These are phyloP conservation scores for Lactarius trivialis DNA, from an alignment of 768 basidiomycete genomes.

Conservation along the genomic window DNA sequence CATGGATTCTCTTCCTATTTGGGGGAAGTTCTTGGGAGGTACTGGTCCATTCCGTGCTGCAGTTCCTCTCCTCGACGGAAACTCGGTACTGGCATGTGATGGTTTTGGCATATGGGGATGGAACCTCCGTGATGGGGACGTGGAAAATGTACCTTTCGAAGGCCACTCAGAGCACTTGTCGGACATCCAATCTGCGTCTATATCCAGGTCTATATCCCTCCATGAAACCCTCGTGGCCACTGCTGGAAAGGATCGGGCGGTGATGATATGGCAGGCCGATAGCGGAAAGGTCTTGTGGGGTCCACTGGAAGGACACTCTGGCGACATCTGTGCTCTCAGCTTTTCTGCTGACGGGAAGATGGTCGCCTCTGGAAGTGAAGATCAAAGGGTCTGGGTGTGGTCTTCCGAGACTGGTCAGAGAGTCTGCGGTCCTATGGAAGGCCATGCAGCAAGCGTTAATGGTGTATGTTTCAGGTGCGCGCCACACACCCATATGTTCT, in stretches of 20 bases:
- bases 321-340: constrained; percentile 9
- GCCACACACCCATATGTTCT: neutral
- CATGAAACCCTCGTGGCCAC: constrained; percentile 14
- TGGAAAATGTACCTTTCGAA: neutral
- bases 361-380: constrained; percentile 19
- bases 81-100: constrained; percentile 3
- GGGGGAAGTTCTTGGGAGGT: neutral
- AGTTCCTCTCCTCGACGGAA: neutral
- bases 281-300: constrained; percentile 11
- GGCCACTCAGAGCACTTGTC: neutral
- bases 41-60: constrained; percentile 8
- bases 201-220: constrained; percentile 18
- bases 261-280: constrained; percentile 18
- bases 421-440: constrained; percentile 13
- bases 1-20: constrained; percentile 12
- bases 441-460: constrained; percentile 4
- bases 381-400: constrained; percentile 17
- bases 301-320: constrained; percentile 20
- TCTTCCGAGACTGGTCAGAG: constrained; percentile 9
- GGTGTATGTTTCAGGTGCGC: constrained; percentile 16
- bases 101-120: constrained; percentile 1
- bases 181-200: constrained; percentile 11
- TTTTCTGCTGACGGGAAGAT: constrained; percentile 20
- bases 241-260: neutral
- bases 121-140: neutral